phyloP scores from a whole-genome alignment of 1,139 yeast genomes.

The Zygoascus sp. region DNA sequence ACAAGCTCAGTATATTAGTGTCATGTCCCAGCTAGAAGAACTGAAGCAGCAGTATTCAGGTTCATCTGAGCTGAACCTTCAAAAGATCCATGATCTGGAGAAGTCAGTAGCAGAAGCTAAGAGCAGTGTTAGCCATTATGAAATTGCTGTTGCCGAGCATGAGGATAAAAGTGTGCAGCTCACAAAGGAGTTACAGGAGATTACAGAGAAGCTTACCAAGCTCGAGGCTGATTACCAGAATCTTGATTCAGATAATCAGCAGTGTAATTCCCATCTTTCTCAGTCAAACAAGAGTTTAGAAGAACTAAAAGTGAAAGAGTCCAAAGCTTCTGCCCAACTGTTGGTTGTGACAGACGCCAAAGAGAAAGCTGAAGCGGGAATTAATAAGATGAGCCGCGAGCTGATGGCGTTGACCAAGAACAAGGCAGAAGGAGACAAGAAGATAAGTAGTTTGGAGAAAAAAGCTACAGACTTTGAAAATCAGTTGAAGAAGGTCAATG shows the following conservation, averaged over 20 bases:
- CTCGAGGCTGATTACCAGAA: slow-evolving; percentile 15
- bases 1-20: slow-evolving; percentile 42
- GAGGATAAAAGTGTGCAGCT: neutral
- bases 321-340: slow-evolving; percentile 40
- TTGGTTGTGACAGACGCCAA: slow-evolving; percentile 45
- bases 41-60: slow-evolving; percentile 24
- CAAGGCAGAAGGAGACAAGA: slow-evolving; percentile 50
- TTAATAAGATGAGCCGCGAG: slow-evolving; percentile 86
- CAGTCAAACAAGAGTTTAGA: slow-evolving; percentile 22
- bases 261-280: slow-evolving; percentile 18
- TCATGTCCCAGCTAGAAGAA: slow-evolving; percentile 32
- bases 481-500: slow-evolving; percentile 20
- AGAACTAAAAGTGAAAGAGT: slow-evolving; percentile 34
- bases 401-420: slow-evolving; percentile 61
- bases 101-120: slow-evolving; percentile 16
- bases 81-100: slow-evolving; percentile 15
- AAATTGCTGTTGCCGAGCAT: slow-evolving; percentile 11
- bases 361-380: slow-evolving; percentile 75
- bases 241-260: slow-evolving; percentile 18
- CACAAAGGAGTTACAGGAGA: slow-evolving; percentile 4
- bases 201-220: slow-evolving; percentile 17
- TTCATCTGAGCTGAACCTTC: slow-evolving; percentile 19
- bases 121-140: slow-evolving; percentile 14
- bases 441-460: slow-evolving; percentile 33
- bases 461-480: slow-evolving; percentile 25